Evolutionary conservation across 108 stramenopile species (phyloP), one percentile per base, ranked within the genome.

Genomic region (Cyclotella baltica): DNA sequence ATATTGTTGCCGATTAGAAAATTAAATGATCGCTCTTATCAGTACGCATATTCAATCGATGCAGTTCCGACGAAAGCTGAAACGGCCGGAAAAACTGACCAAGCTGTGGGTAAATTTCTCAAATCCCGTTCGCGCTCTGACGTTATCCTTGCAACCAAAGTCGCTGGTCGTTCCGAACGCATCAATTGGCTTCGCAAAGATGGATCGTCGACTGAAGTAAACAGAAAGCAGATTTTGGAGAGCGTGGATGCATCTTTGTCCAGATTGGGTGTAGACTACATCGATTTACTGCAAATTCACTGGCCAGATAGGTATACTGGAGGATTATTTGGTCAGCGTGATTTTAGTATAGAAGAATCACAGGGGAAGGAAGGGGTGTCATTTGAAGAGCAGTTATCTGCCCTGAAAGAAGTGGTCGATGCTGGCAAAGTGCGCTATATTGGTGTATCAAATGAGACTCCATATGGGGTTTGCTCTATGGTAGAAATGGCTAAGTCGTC

Each of bases 271-370:
- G 90, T 90, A 2, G 96, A 96, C 68, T 95, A 97, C 76, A 93
- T 99, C 73, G 98, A 99, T 83, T 71, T 99, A 83, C 56, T 97
- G 40, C 96, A 96, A 70, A 52, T 98, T 30, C 93, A 98, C 70
- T 98, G 98, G 97, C 96, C 96, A 0, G 97, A 96, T 78, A 88
- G 96, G 6, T 93, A 90, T 34, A 72, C 86, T 34, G 89, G 90
- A 40, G 89, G 88, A 10, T n/a, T 95, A 6, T 97, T 97, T 80
- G 96, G 98, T 0, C 77, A 85, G 51, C 72, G 75, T 0, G 90
- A 95, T 73, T 98, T 95, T 72, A 70, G 70, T 29, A 88, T 84
- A 9, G 20, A 48, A 4, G 73, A 77, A 18, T 75, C 83, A 22
- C 61, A 86, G 55, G 81, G 75, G 33, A 78, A 82, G 20, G 88